A percentile compares a stretch with the other conserved stretches of the same genome.
These are phyloP conservation scores for Citrullus mucosospermus DNA, from an alignment of 306 rosid species.

Conservation along the genomic window DNA sequence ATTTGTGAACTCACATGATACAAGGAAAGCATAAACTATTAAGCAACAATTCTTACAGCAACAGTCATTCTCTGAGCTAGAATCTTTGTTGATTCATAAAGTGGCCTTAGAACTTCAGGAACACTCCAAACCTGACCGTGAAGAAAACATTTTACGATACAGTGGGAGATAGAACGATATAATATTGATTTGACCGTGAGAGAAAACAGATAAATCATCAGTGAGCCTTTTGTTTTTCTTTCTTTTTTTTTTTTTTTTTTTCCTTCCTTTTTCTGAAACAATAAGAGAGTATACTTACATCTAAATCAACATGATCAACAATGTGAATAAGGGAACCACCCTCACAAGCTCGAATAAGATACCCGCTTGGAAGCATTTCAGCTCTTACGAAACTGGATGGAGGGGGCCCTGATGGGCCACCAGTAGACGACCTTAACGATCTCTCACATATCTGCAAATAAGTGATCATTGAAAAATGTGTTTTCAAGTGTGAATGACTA, in stretches of 20 bases:
- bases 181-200: not conserved
- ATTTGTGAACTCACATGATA: not conserved
- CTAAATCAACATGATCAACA: slow-evolving; percentile 87
- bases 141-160: not conserved
- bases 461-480: not conserved
- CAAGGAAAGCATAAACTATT: not conserved
- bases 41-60: slow-evolving; percentile 35
- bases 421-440: slow-evolving; percentile 64
- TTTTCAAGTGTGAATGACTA: not conserved
- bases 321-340: slow-evolving; percentile 92
- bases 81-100: slow-evolving; percentile 77
- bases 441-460: slow-evolving; percentile 67
- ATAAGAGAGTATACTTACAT: slow-evolving; percentile 33
- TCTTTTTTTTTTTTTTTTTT: too few relatives aligned
- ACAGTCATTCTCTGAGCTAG: slow-evolving; percentile 81
- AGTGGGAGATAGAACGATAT: not conserved
- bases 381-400: slow-evolving; percentile 68
- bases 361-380: slow-evolving; percentile 96
- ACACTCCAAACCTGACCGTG: slow-evolving; percentile 68
- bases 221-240: too few relatives aligned
- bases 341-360: slow-evolving; percentile 79
- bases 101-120: slow-evolving; percentile 90
- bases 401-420: slow-evolving; percentile 77
- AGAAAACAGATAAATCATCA: not conserved
- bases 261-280: too few relatives aligned